Evolutionary conservation across 306 rosid species (phyloP), one percentile per base, ranked within the genome.

Genomic region (Vigna reflexopilosa): DNA sequence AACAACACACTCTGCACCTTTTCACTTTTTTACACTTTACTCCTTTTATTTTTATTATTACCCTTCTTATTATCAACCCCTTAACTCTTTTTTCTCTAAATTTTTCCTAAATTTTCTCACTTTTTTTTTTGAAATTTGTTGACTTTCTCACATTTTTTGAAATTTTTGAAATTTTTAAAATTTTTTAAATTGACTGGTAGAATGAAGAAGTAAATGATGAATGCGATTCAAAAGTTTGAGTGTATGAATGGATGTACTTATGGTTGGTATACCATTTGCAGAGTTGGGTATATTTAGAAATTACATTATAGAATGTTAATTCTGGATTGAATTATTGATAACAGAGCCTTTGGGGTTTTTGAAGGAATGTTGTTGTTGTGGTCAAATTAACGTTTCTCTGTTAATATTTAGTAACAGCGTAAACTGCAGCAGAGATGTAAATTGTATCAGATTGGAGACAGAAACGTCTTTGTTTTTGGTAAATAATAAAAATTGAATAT

Each of bases 1-100:
- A 15, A 72, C 81, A 68, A 70, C 85, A 85, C 87, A 73, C 81
- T 38, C 19, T 64, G 50, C 70, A 64, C 16, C 42, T 36, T 36
- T 36, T 3, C 10, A 36, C 50, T 51, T 34, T 51, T 34, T 54
- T 75, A 20, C 9, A 32, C 67, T 42, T 20, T 62, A 44, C 34
- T 11, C 13, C 34, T 34, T 62, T 5, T 20, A 15, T 10, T 62
- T 7, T 62, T 40, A 7, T 1, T 9, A 30, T 30, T 30, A 58
- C 40, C 4, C n/a, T 26, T 40, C 45, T 9, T 7, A 38, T 38
- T 7, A 6, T 9, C 42, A 42, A 9, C 13, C 48, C 14, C 48
- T 9, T 44, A 9, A 7, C 49, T 2, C 14, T 12, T 45, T 11
- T 34, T 45, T 1, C 4, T 44, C 49, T 44, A 2, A 10, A 10